Conservation (phyloP, 2,329 filamentous ascomycete genomes). For the Botrytis cinerea region DNA sequence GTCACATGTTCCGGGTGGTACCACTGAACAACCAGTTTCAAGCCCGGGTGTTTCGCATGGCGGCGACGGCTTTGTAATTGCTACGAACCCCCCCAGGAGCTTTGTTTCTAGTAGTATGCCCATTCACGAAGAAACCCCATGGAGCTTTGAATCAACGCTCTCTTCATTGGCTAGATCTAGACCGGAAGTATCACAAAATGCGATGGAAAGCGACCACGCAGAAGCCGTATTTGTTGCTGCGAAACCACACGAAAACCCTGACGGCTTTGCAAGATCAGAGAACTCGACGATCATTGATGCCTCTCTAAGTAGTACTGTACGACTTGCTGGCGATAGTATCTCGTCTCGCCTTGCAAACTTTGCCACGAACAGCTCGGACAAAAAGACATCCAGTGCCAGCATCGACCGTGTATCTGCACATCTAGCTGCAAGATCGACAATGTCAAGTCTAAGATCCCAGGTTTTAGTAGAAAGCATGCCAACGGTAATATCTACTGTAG, state of each 20-base stretch:
- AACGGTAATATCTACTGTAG: neutral
- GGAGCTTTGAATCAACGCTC: neutral
- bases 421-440: neutral
- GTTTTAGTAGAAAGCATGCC: neutral
- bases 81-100: neutral
- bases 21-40: neutral
- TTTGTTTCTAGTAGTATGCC: neutral
- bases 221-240: neutral
- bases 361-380: neutral
- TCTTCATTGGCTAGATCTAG: constrained; percentile 1
- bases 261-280: neutral
- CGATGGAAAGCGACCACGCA: neutral
- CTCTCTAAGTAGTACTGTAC: neutral
- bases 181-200: neutral
- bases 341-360: neutral
- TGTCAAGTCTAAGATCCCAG: constrained; percentile 9
- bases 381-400: neutral
- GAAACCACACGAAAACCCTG: neutral
- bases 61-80: neutral
- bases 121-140: neutral
- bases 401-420: neutral
- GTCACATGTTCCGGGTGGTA: neutral
- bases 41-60: neutral
- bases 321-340: neutral
- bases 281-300: neutral